Evolutionary conservation across 176 grass and related monocot genomes (phyloP).

Genomic region (Carex parvula): DNA sequence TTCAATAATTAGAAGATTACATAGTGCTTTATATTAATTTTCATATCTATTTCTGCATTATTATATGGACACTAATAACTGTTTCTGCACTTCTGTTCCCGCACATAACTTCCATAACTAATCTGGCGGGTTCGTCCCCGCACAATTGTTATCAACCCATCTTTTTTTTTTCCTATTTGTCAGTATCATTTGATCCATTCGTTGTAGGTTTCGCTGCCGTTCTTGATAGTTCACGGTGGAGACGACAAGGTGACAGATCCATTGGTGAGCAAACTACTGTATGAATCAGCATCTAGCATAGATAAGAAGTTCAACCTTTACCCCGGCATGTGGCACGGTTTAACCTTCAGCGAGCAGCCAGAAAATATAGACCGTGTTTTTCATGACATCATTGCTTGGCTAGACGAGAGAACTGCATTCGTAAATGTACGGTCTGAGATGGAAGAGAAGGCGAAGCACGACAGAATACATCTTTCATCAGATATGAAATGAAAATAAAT

Average conservation of each 20-base stretch:
- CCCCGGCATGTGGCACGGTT: slow-evolving; percentile 64
- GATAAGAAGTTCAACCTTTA: slow-evolving; percentile 71
- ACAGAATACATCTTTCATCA: background rate
- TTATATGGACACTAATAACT: too few relatives aligned
- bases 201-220: slow-evolving; percentile 42
- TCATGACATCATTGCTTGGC: slow-evolving; percentile 50
- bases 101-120: too few relatives aligned
- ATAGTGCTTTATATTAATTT: too few relatives aligned
- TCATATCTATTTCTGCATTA: too few relatives aligned
- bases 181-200: background rate
- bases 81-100: too few relatives aligned
- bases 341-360: slow-evolving; percentile 49
- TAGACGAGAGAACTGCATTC: slow-evolving; percentile 27
- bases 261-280: slow-evolving; percentile 43
- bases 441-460: slow-evolving; percentile 37
- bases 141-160: too few relatives aligned
- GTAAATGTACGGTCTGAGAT: background rate
- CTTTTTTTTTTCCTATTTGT: background rate
- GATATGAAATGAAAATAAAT: background rate
- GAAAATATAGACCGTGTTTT: slow-evolving; percentile 53
- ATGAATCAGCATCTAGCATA: slow-evolving; percentile 33
- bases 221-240: slow-evolving; percentile 58
- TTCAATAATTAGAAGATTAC: too few relatives aligned
- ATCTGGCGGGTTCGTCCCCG: too few relatives aligned
- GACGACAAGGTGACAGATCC: slow-evolving; percentile 70